Conservation (phyloP, 2,329 filamentous ascomycete species). For the Esteya vermicola region DNA sequence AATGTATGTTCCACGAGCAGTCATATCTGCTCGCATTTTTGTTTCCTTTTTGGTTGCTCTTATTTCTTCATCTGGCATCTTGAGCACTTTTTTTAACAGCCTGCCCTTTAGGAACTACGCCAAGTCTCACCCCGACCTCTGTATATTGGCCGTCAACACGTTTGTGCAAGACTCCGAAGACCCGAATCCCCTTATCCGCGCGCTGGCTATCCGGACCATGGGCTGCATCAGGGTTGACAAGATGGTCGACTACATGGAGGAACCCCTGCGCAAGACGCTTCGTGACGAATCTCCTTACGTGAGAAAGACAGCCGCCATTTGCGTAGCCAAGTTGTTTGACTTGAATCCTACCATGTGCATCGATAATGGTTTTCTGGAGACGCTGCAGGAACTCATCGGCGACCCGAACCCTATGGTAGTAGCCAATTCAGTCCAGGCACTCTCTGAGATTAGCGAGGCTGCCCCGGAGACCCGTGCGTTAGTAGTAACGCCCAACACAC, state of each 20-base stretch:
- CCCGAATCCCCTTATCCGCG: slow-evolving; percentile 88
- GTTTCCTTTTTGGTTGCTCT: neutral
- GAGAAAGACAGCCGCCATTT: slow-evolving; percentile 93
- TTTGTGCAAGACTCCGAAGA: slow-evolving; percentile 99
- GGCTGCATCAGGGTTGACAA: slow-evolving; percentile 97
- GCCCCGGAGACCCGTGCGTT: slow-evolving; percentile 84
- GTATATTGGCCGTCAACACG: slow-evolving; percentile 96
- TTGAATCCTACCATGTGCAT: slow-evolving; percentile 84
- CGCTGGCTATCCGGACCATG: slow-evolving; percentile 94
- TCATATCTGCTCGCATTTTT: neutral
- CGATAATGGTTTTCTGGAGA: slow-evolving; percentile 92
- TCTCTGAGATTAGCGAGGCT: slow-evolving; percentile 81
- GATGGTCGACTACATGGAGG: slow-evolving; percentile 99
- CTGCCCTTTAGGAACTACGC: slow-evolving; percentile 74
- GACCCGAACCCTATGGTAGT: slow-evolving; percentile 99
- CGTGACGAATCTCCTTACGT: slow-evolving; percentile 97
- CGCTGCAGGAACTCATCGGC: slow-evolving; percentile 85
- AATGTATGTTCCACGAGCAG: slow-evolving; percentile 50
- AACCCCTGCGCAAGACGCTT: slow-evolving; percentile 87
- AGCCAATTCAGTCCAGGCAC: slow-evolving; percentile 87
- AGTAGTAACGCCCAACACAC: slow-evolving; percentile 62
- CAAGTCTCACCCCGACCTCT: slow-evolving; percentile 96
- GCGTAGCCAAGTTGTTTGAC: slow-evolving; percentile 95
- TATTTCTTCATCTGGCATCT: no score
- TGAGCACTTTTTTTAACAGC: neutral